Base-by-base conservation (phyloP, 192 early-diverging fungal species). In the Coemansia sp. region DNA sequence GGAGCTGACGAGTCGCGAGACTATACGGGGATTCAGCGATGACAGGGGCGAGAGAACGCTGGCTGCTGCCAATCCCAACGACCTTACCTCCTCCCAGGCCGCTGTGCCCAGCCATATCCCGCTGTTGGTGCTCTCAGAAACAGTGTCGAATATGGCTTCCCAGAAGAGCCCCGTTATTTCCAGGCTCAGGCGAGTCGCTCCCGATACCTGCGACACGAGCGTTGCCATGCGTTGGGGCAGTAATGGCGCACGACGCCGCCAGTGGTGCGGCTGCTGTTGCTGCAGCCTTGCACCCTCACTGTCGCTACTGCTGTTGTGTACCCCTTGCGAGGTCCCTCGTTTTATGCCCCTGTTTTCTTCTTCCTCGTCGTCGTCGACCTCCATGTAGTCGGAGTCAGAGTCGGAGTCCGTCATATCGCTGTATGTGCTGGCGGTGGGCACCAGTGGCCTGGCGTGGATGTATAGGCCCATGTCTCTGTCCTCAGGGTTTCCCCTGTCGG, bases 101-200 rank as follows among this genome's bases (percentile, higher is more conserved):
- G 72, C 66, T 0, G 78, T 53, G 10, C 78, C 69, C 16, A 81
- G 73, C 78, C 65, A 66, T 8, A 74, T 59, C 20, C 78, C 73
- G 48, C 78, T 68, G 42, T 62, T 72, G 16, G 72, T 68, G 69
- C 78, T 74, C 35, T 81, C 78, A 0, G 72, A 45, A 16, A 81
- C 72, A n/a, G 78, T 75, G 9, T 81, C 78, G 20, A 81, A 81
- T 14, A 81, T 69, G 3, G 78, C 73, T 34, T 75, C 78, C 78
- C 78, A 81, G 65, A 74, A 81, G 38, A 81, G 63, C 47, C 69
- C 52, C 0, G 73, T 72, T 61, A 81, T 75, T 59, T 81, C 78
- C 21, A 81, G 69, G 31, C 78, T 81, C 45, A 81, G 66, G 16
- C 78, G 61, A 6, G 78, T 81, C 8, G 69, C 78, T 39, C 73